Evolutionary conservation across 208 protist species (phyloP), one percentile per base, ranked within the genome.

Genomic region (Borovskyia barvae): DNA sequence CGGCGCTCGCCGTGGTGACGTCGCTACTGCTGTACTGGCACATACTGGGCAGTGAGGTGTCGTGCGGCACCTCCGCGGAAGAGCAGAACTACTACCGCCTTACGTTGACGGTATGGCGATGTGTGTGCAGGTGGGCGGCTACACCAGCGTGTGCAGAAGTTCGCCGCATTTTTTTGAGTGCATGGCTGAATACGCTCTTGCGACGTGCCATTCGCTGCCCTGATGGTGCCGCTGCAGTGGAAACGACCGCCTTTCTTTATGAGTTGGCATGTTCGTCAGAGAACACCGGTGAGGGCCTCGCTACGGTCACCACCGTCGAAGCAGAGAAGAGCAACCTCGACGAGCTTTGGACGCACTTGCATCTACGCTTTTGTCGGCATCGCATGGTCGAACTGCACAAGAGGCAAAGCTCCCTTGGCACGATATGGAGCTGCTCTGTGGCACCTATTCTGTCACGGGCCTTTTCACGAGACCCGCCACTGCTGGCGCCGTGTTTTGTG

Each of bases 21-120:
- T 54, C 68, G n/a, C 49, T 75, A 22, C 59, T 75, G 14, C 20
- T 36, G 20, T 66, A 63, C 32, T 54, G 36, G 41, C 68, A 75
- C 35, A 25, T 53, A 15, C 35, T 74, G 15, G 53, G 53, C 17
- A 45, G 29, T 3, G 47, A 55, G 15, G 17, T 24, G 24, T 57
- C 48, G 25, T 28, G 26, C 22, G 19, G 19, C 20, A 40, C 37
- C 25, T 59, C 53, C 3, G 30, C 2, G 6, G 24, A 43, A 4
- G 35, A 30, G 25, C 12, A 17, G 5, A 33, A 20, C 28, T 58
- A 48, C 11, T n/a, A 48, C 4, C 22, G 52, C 15, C 40, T 47
- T 7, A 48, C 52, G 1, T 28, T 22, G 22, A 68, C 35, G 17
- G 53, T 62, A 46, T 62, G 53, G 63, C 53, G 24, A 26, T 61